These are phyloP conservation scores for Elongisporangium undulatum DNA, from an alignment of 352 stramenopile genomes.

Conservation along the genomic window DNA sequence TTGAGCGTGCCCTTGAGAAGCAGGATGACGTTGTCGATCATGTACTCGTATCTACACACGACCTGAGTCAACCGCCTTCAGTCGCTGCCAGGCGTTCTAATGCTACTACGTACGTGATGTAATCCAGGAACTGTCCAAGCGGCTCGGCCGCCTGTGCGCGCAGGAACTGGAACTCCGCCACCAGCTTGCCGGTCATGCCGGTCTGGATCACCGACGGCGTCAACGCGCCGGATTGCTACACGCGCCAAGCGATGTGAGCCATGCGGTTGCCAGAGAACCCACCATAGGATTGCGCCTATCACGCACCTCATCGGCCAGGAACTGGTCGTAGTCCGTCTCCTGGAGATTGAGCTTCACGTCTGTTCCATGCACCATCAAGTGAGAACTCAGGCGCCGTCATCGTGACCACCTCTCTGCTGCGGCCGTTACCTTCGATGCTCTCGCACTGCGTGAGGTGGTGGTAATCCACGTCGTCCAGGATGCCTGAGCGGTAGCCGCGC, in stretches of 20 bases:
- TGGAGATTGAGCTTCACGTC: constrained; percentile 95
- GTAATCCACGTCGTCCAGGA: constrained; percentile 88
- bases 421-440: constrained; percentile 73
- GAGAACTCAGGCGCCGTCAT: constrained; percentile 3
- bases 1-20: constrained; percentile 98
- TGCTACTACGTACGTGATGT: constrained; percentile 90
- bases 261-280: constrained; percentile 4
- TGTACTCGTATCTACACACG: constrained; percentile 93
- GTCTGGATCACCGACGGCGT: constrained; percentile 80
- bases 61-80: background rate
- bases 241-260: constrained; percentile 12
- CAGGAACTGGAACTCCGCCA: constrained; percentile 96
- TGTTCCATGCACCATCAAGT: constrained; percentile 10
- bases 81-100: background rate
- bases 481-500: constrained; percentile 92
- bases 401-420: background rate
- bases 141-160: constrained; percentile 95
- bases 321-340: constrained; percentile 98
- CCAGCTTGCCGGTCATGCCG: constrained; percentile 87
- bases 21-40: constrained; percentile 99
- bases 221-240: constrained; percentile 63
- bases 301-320: constrained; percentile 90
- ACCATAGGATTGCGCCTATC: background rate
- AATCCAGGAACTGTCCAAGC: constrained; percentile 96
- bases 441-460: constrained; percentile 89